Percentiles rank a stretch among this genome's conserved stretches.
Conservation (phyloP, 257 asterid species). For the Nicotiana benthamiana region DNA sequence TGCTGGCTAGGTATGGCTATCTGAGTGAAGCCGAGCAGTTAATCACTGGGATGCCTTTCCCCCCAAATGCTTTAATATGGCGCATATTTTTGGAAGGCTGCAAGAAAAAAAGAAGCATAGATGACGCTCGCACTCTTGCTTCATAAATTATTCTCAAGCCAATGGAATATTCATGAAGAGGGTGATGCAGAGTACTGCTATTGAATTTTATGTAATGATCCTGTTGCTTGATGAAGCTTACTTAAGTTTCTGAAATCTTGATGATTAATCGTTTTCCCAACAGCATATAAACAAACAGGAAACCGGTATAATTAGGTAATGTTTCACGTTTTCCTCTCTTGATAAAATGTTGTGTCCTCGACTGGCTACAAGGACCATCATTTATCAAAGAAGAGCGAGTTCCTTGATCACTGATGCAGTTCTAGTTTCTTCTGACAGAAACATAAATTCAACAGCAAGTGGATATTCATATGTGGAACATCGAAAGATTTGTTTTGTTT, state of each 20-base stretch:
- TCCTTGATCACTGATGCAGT: neutral
- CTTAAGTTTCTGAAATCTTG: neutral
- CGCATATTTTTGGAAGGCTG: conserved; percentile 76
- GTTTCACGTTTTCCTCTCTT: neutral
- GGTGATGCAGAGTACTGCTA: neutral
- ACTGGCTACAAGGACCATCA: neutral
- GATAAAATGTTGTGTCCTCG: neutral
- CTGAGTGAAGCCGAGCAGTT: conserved; percentile 63
- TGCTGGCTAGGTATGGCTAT: conserved; percentile 60
- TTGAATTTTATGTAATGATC: neutral
- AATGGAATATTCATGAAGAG: neutral
- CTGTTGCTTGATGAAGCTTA: neutral
- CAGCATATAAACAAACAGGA: neutral
- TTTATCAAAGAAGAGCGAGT: neutral
- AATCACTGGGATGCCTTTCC: conserved; percentile 67
- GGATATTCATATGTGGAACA: neutral
- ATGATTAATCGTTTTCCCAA: neutral
- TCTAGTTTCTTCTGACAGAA: neutral
- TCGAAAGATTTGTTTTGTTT: too few relatives aligned
- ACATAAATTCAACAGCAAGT: neutral
- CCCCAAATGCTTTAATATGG: conserved; percentile 72
- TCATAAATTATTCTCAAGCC: conserved; percentile 10
- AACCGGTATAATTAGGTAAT: neutral
- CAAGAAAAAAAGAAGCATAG: conserved; percentile 35
- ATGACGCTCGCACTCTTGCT: conserved; percentile 12